Conservation (phyloP, 2,329 filamentous ascomycete species). For the Dactylellina leptospora region DNA sequence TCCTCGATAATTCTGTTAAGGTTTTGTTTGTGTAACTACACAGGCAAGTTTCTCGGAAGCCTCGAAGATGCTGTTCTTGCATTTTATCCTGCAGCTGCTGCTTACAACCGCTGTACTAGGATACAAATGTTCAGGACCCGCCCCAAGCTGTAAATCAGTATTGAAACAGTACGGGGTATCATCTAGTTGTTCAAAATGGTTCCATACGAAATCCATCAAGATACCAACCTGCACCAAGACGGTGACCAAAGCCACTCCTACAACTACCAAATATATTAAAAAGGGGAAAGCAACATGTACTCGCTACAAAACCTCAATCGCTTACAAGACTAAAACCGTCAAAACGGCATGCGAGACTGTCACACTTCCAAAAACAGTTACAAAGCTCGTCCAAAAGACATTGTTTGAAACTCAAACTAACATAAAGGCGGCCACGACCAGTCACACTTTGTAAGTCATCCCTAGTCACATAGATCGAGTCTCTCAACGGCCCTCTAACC, state of each 20-base stretch:
- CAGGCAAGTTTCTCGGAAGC: no score
- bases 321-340: background rate
- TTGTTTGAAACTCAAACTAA: background rate
- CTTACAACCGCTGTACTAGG: background rate
- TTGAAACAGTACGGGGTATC: background rate
- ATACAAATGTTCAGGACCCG: background rate
- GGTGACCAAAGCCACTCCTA: background rate
- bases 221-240: background rate
- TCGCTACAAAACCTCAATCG: background rate
- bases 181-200: background rate
- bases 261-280: background rate
- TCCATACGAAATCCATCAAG: background rate
- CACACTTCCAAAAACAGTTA: background rate
- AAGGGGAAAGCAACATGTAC: background rate
- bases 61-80: background rate
- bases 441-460: background rate
- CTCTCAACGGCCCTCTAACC: background rate
- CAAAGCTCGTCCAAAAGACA: slow-evolving; percentile 1
- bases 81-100: background rate
- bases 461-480: background rate
- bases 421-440: background rate
- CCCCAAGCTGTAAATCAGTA: background rate
- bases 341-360: background rate
- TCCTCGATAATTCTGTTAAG: no score
- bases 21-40: no score